Evolutionary conservation across 192 early-diverging fungal genomes (phyloP).

Genomic region (Podila clonocystis): DNA sequence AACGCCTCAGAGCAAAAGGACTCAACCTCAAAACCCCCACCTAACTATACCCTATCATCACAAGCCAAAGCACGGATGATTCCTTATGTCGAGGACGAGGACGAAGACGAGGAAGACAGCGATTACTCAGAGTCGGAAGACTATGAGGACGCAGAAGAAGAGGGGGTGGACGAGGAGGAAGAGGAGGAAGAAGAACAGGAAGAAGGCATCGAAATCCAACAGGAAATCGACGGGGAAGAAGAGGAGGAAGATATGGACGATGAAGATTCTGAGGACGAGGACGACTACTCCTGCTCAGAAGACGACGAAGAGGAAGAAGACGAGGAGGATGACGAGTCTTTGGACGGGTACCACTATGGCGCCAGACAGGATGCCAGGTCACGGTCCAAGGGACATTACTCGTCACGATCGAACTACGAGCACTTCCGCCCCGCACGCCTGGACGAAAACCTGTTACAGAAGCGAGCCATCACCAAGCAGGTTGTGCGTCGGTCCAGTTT

Average conservation of each 20-base stretch:
- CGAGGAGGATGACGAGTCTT: conserved; percentile 15
- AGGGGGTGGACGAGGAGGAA: neutral
- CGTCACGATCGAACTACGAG: conserved; percentile 3
- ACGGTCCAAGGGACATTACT: conserved; percentile 1
- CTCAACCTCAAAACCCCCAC: neutral
- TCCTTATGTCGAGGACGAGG: conserved; percentile 26
- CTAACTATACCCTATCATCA: neutral
- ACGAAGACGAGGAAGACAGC: conserved; percentile 7
- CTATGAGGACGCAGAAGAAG: neutral
- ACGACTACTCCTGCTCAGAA: conserved; percentile 41
- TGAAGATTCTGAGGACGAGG: conserved; percentile 17
- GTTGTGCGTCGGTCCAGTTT: conserved; percentile 46
- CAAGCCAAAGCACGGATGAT: conserved; percentile 14
- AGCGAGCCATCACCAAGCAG: conserved; percentile 43
- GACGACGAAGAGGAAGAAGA: conserved; percentile 37
- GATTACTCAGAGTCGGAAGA: neutral
- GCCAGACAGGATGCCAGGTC: neutral
- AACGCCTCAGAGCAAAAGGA: neutral
- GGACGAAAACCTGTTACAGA: conserved; percentile 34
- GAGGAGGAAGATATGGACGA: conserved; percentile 24
- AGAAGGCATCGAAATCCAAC: neutral
- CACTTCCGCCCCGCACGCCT: conserved; percentile 25
- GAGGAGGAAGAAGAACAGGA: neutral
- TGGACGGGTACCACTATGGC: conserved; percentile 16
- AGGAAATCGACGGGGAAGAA: conserved; percentile 2